Evolutionary conservation across 441 rosid genomes (phyloP).

Genomic region (Adansonia rubrostipa): DNA sequence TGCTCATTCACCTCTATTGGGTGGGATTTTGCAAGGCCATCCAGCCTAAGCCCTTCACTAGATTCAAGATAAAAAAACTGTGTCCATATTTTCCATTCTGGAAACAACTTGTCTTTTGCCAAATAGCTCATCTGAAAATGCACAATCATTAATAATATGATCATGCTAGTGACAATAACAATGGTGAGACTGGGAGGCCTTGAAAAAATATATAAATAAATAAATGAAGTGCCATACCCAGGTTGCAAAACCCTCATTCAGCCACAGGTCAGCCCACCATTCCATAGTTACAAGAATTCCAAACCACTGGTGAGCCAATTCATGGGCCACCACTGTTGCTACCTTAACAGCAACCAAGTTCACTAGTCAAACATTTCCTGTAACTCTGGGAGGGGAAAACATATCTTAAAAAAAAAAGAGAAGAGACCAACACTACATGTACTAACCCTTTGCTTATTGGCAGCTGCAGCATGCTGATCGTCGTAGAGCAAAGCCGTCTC

Average conservation of each 20-base stretch:
- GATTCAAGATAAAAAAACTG: conserved; percentile 79
- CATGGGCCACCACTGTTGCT: conserved; percentile 91
- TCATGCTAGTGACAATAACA: background rate
- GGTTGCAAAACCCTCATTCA: conserved; percentile 97
- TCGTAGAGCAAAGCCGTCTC: conserved; percentile 89
- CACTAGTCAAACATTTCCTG: conserved; percentile 15
- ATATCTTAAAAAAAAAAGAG: background rate
- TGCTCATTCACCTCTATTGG: conserved; percentile 77
- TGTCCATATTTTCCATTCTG: conserved; percentile 97
- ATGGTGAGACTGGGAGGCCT: conserved; percentile 17
- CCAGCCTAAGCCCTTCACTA: conserved; percentile 80
- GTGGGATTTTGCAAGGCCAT: conserved; percentile 94
- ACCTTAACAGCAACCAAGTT: conserved; percentile 55
- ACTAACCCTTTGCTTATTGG: conserved; percentile 87
- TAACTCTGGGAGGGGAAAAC: background rate
- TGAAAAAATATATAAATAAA: background rate
- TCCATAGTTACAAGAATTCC: conserved; percentile 99
- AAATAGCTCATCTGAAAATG: conserved; percentile 84
- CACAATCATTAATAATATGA: conserved; percentile 16
- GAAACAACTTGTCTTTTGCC: conserved; percentile 85
- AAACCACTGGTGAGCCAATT: conserved; percentile 97
- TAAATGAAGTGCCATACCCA: conserved; percentile 57
- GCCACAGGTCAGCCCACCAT: conserved; percentile 99
- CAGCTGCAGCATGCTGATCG: conserved; percentile 90
- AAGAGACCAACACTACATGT: conserved; percentile 9